phyloP scores from a whole-genome alignment of 495 filamentous ascomycete species.

The Elasticomyces elasticus region DNA sequence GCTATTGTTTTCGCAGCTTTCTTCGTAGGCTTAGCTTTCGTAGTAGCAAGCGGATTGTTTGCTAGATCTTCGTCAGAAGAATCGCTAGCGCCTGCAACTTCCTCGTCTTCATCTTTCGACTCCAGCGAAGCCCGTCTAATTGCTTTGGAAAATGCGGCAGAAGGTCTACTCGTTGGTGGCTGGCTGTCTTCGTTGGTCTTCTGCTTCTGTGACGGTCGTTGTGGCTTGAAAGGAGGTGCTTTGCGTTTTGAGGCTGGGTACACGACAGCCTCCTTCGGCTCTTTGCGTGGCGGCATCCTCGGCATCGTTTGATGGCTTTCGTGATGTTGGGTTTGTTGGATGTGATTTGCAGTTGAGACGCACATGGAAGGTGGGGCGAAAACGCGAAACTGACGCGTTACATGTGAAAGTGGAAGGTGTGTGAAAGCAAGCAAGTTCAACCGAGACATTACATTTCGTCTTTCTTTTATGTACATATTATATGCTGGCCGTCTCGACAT shows the following conservation, averaged over 20 bases:
- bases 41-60: conserved; percentile 10
- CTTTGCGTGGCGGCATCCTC: conserved; percentile 15
- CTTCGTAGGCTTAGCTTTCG: neutral
- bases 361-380: no score
- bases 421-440: no score
- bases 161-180: neutral
- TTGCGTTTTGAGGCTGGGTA: conserved; percentile 21
- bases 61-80: conserved; percentile 18
- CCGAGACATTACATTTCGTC: neutral
- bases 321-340: no score
- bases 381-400: neutral
- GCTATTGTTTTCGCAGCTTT: neutral
- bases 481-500: no score
- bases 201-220: conserved; percentile 15
- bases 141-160: neutral
- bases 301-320: neutral
- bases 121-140: neutral
- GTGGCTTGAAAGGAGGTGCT: conserved; percentile 23
- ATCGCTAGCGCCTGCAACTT: neutral
- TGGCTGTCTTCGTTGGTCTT: conserved; percentile 7
- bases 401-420: neutral
- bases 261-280: conserved; percentile 18
- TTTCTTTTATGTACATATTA: no score
- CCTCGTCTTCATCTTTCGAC: conserved; percentile 12
- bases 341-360: no score